Percentiles rank a stretch among this genome's conserved stretches.
These are phyloP conservation scores for Peronospora farinosa DNA, from an alignment of 352 stramenopile species.

Conservation along the genomic window DNA sequence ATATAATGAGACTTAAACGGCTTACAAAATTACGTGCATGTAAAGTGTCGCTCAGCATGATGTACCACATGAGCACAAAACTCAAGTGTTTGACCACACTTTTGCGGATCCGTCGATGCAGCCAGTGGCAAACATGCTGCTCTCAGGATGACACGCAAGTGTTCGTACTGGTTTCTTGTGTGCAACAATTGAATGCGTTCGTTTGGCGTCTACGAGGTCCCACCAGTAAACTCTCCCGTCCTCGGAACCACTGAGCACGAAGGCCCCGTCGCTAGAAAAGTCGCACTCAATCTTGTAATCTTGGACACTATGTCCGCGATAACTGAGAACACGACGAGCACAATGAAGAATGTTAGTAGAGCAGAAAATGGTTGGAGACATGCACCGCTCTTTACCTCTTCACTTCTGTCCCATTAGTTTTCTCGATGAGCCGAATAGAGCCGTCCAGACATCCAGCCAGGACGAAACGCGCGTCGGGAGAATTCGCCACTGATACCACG, in stretches of 20 bases:
- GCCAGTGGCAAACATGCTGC: conserved; percentile 56
- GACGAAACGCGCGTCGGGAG: conserved; percentile 64
- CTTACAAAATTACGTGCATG: not conserved
- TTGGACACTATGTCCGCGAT: conserved; percentile 52
- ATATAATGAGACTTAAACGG: conserved; percentile 1
- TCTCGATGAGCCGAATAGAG: conserved; percentile 73
- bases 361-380: not conserved
- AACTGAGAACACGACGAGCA: conserved; percentile 25
- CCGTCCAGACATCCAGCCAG: conserved; percentile 74
- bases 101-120: conserved; percentile 61
- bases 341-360: conserved; percentile 6
- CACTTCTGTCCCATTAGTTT: conserved; percentile 49
- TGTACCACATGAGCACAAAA: not conserved
- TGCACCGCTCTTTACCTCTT: conserved; percentile 40
- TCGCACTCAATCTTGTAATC: conserved; percentile 66
- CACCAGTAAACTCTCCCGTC: conserved; percentile 62
- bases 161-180: conserved; percentile 62
- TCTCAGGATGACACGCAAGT: conserved; percentile 56
- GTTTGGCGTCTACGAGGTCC: conserved; percentile 43
- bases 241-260: conserved; percentile 70
- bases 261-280: conserved; percentile 61
- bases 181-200: conserved; percentile 39
- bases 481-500: conserved; percentile 69
- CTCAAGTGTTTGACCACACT: conserved; percentile 43
- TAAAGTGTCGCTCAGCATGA: not conserved